These are phyloP conservation scores for Panicum hallii DNA, from an alignment of 202 grass and related monocot species.

Conservation along the genomic window DNA sequence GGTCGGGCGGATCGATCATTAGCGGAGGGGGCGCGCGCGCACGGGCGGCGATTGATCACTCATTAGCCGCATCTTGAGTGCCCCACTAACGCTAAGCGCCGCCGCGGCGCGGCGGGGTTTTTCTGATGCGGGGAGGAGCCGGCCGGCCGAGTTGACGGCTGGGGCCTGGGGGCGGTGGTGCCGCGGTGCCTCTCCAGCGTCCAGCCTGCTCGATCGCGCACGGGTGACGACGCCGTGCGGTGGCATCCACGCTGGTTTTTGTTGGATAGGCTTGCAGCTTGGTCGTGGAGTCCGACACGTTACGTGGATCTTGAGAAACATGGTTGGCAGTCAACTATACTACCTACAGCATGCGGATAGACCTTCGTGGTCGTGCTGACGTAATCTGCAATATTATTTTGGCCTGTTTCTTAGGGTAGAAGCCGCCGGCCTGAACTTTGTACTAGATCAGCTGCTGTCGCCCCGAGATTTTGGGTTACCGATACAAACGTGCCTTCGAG, in stretches of 20 bases:
- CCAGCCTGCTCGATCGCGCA: too few species aligned
- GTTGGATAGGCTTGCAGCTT: background rate
- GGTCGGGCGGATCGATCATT: slow-evolving; percentile 8
- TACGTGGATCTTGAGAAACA: background rate
- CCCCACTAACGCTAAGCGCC: background rate
- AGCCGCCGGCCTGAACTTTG: too few species aligned
- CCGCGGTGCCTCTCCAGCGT: too few species aligned
- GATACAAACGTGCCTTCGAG: too few species aligned
- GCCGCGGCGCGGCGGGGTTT: background rate
- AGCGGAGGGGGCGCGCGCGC: background rate
- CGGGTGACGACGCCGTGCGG: background rate
- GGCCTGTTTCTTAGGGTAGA: too few species aligned
- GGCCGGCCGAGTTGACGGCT: background rate
- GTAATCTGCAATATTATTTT: too few species aligned
- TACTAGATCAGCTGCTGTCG: too few species aligned
- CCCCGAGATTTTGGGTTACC: too few species aligned
- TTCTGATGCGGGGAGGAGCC: background rate
- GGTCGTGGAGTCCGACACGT: background rate
- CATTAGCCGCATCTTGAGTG: background rate
- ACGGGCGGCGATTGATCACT: slow-evolving; percentile 9
- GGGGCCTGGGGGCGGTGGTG: too few species aligned
- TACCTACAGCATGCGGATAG: too few species aligned
- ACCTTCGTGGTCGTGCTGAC: too few species aligned
- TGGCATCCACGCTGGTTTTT: background rate
- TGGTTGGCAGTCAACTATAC: background rate